A percentile compares a stretch with the other conserved stretches of the same genome.
These are phyloP conservation scores for Pseudonitzschia multiseries DNA, from an alignment of 108 stramenopile species.

Conservation along the genomic window DNA sequence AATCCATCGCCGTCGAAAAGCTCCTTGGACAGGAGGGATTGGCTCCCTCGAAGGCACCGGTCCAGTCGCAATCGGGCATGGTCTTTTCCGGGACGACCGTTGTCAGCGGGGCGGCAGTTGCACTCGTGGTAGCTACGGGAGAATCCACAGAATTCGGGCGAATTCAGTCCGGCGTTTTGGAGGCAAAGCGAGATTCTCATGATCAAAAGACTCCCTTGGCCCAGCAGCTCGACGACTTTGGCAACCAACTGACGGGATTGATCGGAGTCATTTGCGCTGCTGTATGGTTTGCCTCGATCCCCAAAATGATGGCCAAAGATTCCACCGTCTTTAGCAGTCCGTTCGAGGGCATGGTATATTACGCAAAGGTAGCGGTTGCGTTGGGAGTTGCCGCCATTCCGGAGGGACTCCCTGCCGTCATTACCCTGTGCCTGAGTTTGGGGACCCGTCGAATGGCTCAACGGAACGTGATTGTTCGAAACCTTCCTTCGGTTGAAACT, in stretches of 20 bases:
- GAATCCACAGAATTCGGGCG: slow-evolving; percentile 95
- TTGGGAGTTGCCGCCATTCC: slow-evolving; percentile 98
- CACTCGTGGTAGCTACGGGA: slow-evolving; percentile 91
- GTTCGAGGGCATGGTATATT: slow-evolving; percentile 87
- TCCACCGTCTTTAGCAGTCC: slow-evolving; percentile 73
- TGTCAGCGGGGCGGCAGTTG: slow-evolving; percentile 84
- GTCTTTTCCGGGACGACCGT: slow-evolving; percentile 94
- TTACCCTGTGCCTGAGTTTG: slow-evolving; percentile 94
- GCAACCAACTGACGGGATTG: slow-evolving; percentile 83
- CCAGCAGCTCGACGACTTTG: slow-evolving; percentile 95
- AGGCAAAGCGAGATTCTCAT: slow-evolving; percentile 54
- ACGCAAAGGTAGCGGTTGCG: slow-evolving; percentile 97
- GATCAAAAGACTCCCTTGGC: slow-evolving; percentile 90
- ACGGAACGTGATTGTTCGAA: slow-evolving; percentile 84
- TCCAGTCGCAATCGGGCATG: slow-evolving; percentile 77
- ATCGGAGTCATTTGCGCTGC: slow-evolving; percentile 92
- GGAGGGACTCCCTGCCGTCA: slow-evolving; percentile 97
- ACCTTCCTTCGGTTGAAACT: slow-evolving; percentile 95
- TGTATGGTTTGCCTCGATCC: slow-evolving; percentile 90
- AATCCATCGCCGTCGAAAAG: slow-evolving; percentile 77
- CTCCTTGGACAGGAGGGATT: slow-evolving; percentile 47
- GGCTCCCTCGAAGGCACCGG: slow-evolving; percentile 29
- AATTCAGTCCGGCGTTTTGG: slow-evolving; percentile 84
- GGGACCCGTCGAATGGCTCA: slow-evolving; percentile 92
- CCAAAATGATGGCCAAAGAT: slow-evolving; percentile 63